phyloP scores from a whole-genome alignment of 176 grass and related monocot genomes.

The Pharus latifolius region DNA sequence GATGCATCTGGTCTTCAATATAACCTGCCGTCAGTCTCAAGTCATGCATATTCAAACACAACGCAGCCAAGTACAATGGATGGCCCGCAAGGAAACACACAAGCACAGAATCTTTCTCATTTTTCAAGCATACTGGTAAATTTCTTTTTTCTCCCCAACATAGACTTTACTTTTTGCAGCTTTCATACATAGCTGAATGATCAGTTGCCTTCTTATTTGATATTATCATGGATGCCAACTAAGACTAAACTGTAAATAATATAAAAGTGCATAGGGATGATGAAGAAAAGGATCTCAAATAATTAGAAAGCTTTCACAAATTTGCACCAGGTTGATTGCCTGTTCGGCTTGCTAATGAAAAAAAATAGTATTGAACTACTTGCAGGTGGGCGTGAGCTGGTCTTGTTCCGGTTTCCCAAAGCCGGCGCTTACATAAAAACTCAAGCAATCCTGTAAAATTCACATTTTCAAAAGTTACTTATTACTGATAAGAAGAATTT shows the following conservation, averaged over 20 bases:
- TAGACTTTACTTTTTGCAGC: no score
- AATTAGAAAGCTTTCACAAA: not conserved
- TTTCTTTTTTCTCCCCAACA: not conserved
- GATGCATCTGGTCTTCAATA: constrained; percentile 69
- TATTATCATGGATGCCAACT: no score
- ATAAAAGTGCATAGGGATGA: no score
- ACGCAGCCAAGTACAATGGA: constrained; percentile 46
- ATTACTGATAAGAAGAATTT: not conserved
- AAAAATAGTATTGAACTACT: no score
- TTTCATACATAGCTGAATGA: no score
- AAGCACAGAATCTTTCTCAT: constrained; percentile 57
- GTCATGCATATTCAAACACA: constrained; percentile 53
- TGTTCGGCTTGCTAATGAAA: not conserved
- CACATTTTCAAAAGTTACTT: no score
- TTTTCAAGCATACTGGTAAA: constrained; percentile 81
- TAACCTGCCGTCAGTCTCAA: constrained; percentile 57
- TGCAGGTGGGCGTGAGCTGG: no score
- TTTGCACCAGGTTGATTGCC: not conserved
- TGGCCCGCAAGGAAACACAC: constrained; percentile 55
- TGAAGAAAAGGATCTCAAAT: no score
- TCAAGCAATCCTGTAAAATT: not conserved
- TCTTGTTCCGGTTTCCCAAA: no score
- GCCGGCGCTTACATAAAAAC: no score
- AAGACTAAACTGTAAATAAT: no score
- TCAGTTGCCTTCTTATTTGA: no score